These are phyloP conservation scores for Carpinus viminea DNA, from an alignment of 306 rosid genomes.

Conservation along the genomic window DNA sequence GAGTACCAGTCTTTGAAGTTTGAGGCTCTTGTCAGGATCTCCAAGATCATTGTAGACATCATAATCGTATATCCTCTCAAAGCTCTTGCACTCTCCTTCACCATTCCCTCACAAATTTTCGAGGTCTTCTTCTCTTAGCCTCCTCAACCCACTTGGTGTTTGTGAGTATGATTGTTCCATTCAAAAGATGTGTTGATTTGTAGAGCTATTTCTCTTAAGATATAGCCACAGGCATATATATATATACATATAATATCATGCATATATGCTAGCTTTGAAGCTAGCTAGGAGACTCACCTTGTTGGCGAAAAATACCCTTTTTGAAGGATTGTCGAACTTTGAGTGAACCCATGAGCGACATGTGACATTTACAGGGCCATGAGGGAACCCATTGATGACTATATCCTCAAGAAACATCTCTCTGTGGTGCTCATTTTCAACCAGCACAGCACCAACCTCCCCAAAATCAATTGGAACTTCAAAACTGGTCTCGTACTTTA, in stretches of 20 bases:
- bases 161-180: constrained; percentile 43
- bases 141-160: constrained; percentile 65
- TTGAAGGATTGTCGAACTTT: constrained; percentile 48
- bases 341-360: constrained; percentile 73
- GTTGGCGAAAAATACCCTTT: constrained; percentile 59
- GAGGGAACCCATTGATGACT: constrained; percentile 35
- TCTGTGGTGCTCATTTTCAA: constrained; percentile 73
- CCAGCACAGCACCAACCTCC: constrained; percentile 56
- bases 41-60: constrained; percentile 74
- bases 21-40: constrained; percentile 42
- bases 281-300: constrained; percentile 39
- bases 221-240: background rate
- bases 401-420: constrained; percentile 65
- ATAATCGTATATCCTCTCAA: constrained; percentile 68
- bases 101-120: constrained; percentile 54
- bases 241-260: too few species aligned
- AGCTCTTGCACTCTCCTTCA: constrained; percentile 48
- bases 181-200: too few species aligned
- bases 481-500: constrained; percentile 51
- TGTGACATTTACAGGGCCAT: constrained; percentile 31
- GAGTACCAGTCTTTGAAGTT: constrained; percentile 55
- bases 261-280: background rate
- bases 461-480: constrained; percentile 59
- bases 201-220: too few species aligned
- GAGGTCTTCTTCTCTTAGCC: constrained; percentile 57